Evolutionary conservation across 805 yeast species (phyloP), one percentile per base, ranked within the genome.

Genomic region (Pichia exigua): DNA sequence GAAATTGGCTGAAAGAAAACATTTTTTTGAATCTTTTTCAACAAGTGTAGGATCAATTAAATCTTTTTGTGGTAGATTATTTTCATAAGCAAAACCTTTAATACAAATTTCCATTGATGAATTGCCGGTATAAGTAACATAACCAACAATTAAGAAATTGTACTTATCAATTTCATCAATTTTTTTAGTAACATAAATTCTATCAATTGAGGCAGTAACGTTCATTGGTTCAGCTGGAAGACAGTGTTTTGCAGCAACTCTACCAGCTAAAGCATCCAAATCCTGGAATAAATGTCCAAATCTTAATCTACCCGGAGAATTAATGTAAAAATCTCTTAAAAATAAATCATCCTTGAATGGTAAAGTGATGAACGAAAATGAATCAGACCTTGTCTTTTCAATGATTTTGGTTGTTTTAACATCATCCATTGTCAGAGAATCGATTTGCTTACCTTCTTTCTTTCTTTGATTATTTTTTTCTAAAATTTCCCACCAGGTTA

Each of bases 41-140:
- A 89, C 77, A 40, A 78, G 72, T 3, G 71, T 76, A 54, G 83
- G 84, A 13, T 76, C 74, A 51, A 85, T 70, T 8, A 55, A 55
- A 6, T 38, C 45, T 27, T 65, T 63, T 22, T 46, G 44, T 5
- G 87, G 87, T 10, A 80, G 57, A 10, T 72, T 72, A 15, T 74
- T 78, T 48, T 79, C 82, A 51, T 81, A 82, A 3, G 95, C 82
- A 57, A 88, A 86, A 2, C 97, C 98, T 63, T 82, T 85, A 60
- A 91, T 94, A 45, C 90, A 79, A 62, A 91, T 91, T 69, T 91
- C 97, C 97, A 91, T 91, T 1, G 97, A 90, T 1, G 96, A 87
- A 54, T 88, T 75, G 53, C 98, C 98, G 0, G 97, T 91, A 88
- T 95, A 91, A 10, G 95, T 83, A 43, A 90, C 97, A 48, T 83